phyloP scores from a whole-genome alignment of 2,329 filamentous ascomycete species.

The Sclerotinia glacialis region DNA sequence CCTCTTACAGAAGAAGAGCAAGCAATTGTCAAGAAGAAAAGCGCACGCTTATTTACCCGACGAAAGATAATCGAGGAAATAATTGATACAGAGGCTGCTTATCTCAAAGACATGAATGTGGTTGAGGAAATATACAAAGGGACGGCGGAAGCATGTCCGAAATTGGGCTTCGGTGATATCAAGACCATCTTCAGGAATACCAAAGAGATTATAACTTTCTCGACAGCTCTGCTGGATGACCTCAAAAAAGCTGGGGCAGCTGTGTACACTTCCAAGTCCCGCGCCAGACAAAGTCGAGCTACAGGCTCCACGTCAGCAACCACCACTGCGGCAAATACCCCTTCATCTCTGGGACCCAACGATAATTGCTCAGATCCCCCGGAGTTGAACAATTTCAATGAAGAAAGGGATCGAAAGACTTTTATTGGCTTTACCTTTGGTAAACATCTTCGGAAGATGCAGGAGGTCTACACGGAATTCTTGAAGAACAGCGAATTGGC shows the following conservation, averaged over 20 bases:
- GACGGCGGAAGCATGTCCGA: slow-evolving; percentile 77
- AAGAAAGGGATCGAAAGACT: slow-evolving; percentile 38
- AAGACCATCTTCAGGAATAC: slow-evolving; percentile 91
- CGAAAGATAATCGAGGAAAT: slow-evolving; percentile 86
- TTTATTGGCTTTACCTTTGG: slow-evolving; percentile 37
- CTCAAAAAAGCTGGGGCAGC: slow-evolving; percentile 77
- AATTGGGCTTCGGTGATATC: slow-evolving; percentile 78
- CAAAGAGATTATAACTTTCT: slow-evolving; percentile 85
- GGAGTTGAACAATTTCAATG: slow-evolving; percentile 34
- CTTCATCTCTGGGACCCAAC: slow-evolving; percentile 25
- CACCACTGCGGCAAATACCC: slow-evolving; percentile 19
- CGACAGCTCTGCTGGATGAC: slow-evolving; percentile 72
- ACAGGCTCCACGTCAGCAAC: slow-evolving; percentile 18
- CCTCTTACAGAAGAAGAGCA: slow-evolving; percentile 40
- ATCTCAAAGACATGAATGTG: slow-evolving; percentile 94
- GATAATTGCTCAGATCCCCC: slow-evolving; percentile 34
- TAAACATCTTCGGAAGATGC: slow-evolving; percentile 58
- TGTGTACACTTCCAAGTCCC: slow-evolving; percentile 61
- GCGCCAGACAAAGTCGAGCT: slow-evolving; percentile 43
- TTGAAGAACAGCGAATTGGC: slow-evolving; percentile 62
- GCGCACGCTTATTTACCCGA: slow-evolving; percentile 73
- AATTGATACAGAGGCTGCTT: slow-evolving; percentile 86
- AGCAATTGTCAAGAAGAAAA: slow-evolving; percentile 53
- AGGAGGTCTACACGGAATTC: slow-evolving; percentile 59
- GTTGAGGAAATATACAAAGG: slow-evolving; percentile 97